Evolutionary conservation across 2,329 filamentous ascomycete genomes (phyloP), one percentile per base, ranked within the genome.

Genomic region (Trichothecium roseum): DNA sequence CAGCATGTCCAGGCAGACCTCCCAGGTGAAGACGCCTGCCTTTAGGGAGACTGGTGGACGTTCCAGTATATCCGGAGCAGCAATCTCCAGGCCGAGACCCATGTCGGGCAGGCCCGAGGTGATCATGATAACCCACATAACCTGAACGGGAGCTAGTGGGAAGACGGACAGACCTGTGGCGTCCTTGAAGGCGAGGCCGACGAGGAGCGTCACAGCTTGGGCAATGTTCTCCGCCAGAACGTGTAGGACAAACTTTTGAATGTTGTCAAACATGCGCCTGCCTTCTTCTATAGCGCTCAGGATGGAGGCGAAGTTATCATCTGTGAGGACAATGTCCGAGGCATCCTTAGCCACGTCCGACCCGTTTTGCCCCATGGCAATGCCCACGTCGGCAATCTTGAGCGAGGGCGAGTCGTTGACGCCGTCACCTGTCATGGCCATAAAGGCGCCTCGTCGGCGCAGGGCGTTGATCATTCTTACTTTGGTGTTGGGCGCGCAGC

Each of bases 51-150:
- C 12, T 0, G 81, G 81, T n/a, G 78, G 78, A 0, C 81, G 68
- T 30, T 66, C 53, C 63, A 85, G 75, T 39, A 85, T 76, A 50
- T 84, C 79, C 0, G 78, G 72, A 0, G 75, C 73, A 0, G 80
- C 79, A 37, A 70, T 60, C 55, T 85, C 81, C 56, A 84, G 78
- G 3, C 81, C 80, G 3, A 85, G 66, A 40, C 80, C 81, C 77
- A 85, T 84, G 42, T 84, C 81, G 4, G 81, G 80, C 48, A 84
- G 67, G 33, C 74, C 76, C 22, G 78, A 83, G 1, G 81, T 85
- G 37, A 85, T 69, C 80, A 85, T 84, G 48, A 84, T 85, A 41
- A 86, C 78, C 81, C 80, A 85, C 29, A 85, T 64, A 42, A 85
- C 82, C 45, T 85, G 74, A n/a, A 85, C 76, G 0, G 81, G 81